These are phyloP conservation scores for Tylopilus subfusipes DNA, from an alignment of 768 basidiomycete species.

Conservation along the genomic window DNA sequence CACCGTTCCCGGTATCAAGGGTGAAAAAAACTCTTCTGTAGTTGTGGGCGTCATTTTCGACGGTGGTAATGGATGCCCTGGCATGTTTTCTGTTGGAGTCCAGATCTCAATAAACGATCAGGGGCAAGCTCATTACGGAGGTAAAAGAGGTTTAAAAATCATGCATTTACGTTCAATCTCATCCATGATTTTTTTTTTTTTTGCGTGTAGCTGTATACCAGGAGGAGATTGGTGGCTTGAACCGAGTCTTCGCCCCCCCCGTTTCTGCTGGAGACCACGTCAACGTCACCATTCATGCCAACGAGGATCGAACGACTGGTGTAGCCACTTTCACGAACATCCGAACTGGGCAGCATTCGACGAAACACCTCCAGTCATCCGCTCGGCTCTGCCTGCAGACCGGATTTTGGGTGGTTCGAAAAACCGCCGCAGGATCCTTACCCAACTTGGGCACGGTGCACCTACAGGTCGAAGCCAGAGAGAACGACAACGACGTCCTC, in stretches of 20 bases:
- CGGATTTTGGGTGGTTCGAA: background rate
- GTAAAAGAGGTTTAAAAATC: background rate
- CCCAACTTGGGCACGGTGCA: too few relatives aligned
- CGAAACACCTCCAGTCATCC: too few relatives aligned
- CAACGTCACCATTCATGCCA: background rate
- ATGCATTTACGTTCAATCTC: background rate
- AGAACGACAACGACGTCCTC: too few relatives aligned
- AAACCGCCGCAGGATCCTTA: too few relatives aligned
- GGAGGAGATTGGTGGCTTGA: too few relatives aligned
- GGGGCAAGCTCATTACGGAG: background rate
- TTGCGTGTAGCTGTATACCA: too few relatives aligned
- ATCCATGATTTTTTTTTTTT: background rate
- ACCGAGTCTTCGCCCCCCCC: too few relatives aligned
- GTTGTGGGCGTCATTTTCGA: background rate
- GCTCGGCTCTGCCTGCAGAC: background rate
- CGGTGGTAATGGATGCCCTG: background rate
- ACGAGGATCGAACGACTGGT: background rate
- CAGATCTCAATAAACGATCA: background rate
- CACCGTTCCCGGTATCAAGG: background rate
- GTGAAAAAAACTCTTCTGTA: background rate
- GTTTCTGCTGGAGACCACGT: background rate
- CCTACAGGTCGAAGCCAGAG: too few relatives aligned
- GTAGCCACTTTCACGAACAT: background rate
- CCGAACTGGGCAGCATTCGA: background rate
- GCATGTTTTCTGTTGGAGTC: background rate